Evolutionary conservation across 2,329 filamentous ascomycete species (phyloP), one percentile per base, ranked within the genome.

Genomic region (Neurospora sp.): DNA sequence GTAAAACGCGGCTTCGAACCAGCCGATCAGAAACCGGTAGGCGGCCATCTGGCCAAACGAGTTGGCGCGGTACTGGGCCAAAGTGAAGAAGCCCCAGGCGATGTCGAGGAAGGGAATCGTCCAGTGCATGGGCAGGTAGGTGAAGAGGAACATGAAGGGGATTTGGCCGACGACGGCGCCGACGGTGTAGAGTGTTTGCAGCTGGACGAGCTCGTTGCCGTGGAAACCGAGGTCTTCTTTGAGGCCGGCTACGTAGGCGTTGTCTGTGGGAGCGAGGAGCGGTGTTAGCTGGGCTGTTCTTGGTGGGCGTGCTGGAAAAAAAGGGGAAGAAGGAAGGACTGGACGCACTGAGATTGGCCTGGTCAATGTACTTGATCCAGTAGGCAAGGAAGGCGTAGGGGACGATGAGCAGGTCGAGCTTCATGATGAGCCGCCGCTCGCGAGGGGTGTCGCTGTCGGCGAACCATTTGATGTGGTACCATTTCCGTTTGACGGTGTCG

Each of bases 331-430:
- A n/a, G 8, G 23, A 23, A 40, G 8, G 2, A 65, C 79, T 23
- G 28, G 2, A 66, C 79, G 67, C 72, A 86, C 84, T 86, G 67
- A 87, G 80, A 69, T 87, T 87, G 3, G 82, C 78, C 72, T 86
- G 84, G 72, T 87, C 85, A 8, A 88, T 81, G 70, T 87, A 85
- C 74, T 87, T 87, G 67, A 84, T 81, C 82, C 85, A 88, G 71
- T 87, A 87, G 0, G 83, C 81, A 2, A 88, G 75, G 65, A 87
- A 83, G 0, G 84, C 85, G 73, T 87, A 88, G 0, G 85, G 85
- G 0, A 88, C 82, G 41, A 88, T 84, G 1, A 87, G 76, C 0
- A 85, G 75, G 71, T 88, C 86, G 12, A 88, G 80, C 74, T 88
- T 88, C 33, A 82, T 68, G 41, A 88, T 84, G 3, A 88, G 78